These are phyloP conservation scores for Sarocladium oryzae DNA, from an alignment of 2,329 filamentous ascomycete genomes.

Conservation along the genomic window DNA sequence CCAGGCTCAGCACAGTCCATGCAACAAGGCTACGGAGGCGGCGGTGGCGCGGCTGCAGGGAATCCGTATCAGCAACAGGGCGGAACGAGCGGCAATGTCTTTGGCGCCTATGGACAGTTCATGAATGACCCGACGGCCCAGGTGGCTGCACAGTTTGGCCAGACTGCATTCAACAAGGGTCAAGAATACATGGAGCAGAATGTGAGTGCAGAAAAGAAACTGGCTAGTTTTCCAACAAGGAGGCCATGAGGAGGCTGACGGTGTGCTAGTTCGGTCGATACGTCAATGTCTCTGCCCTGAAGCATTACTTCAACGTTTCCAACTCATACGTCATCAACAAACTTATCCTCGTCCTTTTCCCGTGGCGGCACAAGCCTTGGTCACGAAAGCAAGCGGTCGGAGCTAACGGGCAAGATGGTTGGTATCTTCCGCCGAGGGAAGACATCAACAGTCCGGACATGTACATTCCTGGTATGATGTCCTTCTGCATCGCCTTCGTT, in stretches of 20 bases:
- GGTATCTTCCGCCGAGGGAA: constrained; percentile 86
- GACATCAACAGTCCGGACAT: constrained; percentile 98
- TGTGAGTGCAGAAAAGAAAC: constrained; percentile 42
- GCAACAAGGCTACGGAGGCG: constrained; percentile 55
- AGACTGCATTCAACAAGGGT: constrained; percentile 83
- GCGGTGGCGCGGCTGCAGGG: constrained; percentile 21
- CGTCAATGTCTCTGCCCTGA: constrained; percentile 86
- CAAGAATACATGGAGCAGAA: constrained; percentile 96
- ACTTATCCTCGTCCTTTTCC: constrained; percentile 87
- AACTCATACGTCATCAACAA: constrained; percentile 96
- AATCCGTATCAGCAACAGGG: constrained; percentile 67
- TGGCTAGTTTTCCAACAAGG: neutral
- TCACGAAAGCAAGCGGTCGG: constrained; percentile 78
- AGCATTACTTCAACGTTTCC: constrained; percentile 99
- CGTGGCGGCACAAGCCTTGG: constrained; percentile 97
- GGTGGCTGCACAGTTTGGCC: constrained; percentile 89
- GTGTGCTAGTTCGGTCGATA: constrained; percentile 54
- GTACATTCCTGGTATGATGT: constrained; percentile 71
- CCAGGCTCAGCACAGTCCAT: constrained; percentile 62
- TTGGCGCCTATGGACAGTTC: constrained; percentile 79
- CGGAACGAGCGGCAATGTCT: constrained; percentile 45
- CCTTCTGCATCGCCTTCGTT: neutral
- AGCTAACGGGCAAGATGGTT: constrained; percentile 62
- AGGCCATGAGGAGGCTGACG: neutral
- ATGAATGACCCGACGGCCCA: constrained; percentile 94